Percentiles rank a stretch among this genome's conserved stretches.
Evolutionary conservation across 1,284 basidiomycete species (phyloP).

Genomic region (Entoloma clypeatum): DNA sequence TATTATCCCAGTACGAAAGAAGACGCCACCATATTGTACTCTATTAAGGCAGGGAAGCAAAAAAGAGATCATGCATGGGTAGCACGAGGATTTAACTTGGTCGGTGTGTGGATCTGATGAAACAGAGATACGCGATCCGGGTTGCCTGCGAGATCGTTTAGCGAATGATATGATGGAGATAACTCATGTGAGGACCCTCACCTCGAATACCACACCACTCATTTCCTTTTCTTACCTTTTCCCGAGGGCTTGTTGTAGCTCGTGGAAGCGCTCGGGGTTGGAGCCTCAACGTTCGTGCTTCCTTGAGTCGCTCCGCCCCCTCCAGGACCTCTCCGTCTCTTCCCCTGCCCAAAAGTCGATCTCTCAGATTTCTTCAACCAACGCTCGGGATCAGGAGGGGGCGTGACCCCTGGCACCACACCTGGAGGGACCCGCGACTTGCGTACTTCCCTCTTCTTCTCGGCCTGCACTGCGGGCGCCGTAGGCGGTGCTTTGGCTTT

Average conservation of each 20-base stretch:
- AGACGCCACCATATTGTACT: not conserved
- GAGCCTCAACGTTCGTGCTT: conserved; percentile 30
- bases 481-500: conserved; percentile 27
- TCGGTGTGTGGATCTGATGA: conserved; percentile 7
- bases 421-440: conserved; percentile 67
- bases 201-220: conserved; percentile 11
- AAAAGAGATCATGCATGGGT: too few species aligned
- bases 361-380: conserved; percentile 82
- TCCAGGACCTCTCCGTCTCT: conserved; percentile 42
- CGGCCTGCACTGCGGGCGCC: conserved; percentile 21
- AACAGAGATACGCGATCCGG: conserved; percentile 4
- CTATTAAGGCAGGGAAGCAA: conserved; percentile 1
- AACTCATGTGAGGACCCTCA: conserved; percentile 1
- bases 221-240: conserved; percentile 42
- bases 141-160: conserved; percentile 8
- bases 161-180: conserved; percentile 6
- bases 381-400: conserved; percentile 36
- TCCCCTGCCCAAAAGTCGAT: conserved; percentile 46
- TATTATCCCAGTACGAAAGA: not conserved
- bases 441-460: conserved; percentile 59
- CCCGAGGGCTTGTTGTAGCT: conserved; percentile 35
- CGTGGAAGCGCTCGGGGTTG: conserved; percentile 29
- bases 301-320: conserved; percentile 69
- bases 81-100: conserved; percentile 15
- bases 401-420: conserved; percentile 70